Conservation (phyloP, 2,329 filamentous ascomycete species). For the Penicillium decumbens region DNA sequence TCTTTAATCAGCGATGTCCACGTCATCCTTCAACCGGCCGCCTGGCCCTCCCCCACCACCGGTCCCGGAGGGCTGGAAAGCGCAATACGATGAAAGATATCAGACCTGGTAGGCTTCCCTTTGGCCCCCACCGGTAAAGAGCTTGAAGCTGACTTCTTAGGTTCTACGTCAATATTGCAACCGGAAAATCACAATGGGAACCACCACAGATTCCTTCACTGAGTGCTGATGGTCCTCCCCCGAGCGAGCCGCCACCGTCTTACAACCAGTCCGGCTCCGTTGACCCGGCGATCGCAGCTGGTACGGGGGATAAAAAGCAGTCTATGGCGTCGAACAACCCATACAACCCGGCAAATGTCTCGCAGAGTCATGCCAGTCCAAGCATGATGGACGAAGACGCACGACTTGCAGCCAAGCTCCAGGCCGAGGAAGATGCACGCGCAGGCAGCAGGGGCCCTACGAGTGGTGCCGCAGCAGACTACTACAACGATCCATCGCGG, state of each 20-base stretch:
- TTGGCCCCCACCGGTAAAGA: neutral
- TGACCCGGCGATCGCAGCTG: constrained; percentile 35
- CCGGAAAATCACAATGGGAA: constrained; percentile 88
- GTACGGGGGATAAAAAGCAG: constrained; percentile 43
- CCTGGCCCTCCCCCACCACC: constrained; percentile 54
- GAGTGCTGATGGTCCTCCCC: constrained; percentile 41
- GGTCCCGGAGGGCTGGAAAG: constrained; percentile 76
- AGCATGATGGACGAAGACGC: constrained; percentile 61
- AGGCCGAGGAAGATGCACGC: constrained; percentile 75
- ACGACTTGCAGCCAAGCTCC: constrained; percentile 67
- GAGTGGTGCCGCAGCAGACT: constrained; percentile 44
- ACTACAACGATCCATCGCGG: constrained; percentile 39
- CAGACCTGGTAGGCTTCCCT: constrained; percentile 62
- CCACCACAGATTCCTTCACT: constrained; percentile 61
- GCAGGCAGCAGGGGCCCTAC: constrained; percentile 31
- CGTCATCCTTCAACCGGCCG: constrained; percentile 41
- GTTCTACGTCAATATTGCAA: constrained; percentile 88
- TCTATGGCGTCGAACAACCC: constrained; percentile 65
- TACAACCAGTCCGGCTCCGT: constrained; percentile 57
- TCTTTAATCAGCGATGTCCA: constrained; percentile 4
- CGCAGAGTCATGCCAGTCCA: constrained; percentile 7
- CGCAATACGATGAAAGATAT: constrained; percentile 82
- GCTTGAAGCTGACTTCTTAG: constrained; percentile 39
- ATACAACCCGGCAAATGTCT: constrained; percentile 46
- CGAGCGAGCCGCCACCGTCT: constrained; percentile 44